Evolutionary conservation across 495 filamentous ascomycete genomes (phyloP).

Genomic region (Aspergillus steynii): DNA sequence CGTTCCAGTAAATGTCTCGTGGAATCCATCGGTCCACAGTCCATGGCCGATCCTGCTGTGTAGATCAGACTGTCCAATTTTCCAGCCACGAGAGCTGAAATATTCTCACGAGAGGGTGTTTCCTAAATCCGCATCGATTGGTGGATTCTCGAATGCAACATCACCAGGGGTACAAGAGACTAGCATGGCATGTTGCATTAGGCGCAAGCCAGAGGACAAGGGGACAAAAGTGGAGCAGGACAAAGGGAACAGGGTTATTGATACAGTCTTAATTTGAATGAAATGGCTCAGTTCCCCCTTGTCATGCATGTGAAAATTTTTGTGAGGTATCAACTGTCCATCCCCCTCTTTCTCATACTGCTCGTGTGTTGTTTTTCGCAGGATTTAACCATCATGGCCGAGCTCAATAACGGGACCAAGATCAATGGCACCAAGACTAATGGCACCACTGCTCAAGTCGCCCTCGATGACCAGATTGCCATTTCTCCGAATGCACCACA

Average conservation of each 20-base stretch:
- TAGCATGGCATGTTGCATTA: background rate
- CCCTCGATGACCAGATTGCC: background rate
- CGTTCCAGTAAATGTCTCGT: background rate
- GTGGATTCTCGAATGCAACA: background rate
- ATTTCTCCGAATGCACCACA: background rate
- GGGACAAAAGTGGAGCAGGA: background rate
- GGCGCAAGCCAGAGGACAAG: background rate
- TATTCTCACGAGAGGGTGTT: background rate
- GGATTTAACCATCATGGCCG: background rate
- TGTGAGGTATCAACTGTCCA: background rate
- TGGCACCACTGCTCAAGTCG: background rate
- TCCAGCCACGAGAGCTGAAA: background rate
- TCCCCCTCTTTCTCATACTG: background rate
- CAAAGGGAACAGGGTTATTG: background rate
- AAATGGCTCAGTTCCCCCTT: background rate
- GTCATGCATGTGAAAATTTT: background rate
- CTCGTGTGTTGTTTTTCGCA: background rate
- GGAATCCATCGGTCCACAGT: background rate
- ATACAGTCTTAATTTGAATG: background rate
- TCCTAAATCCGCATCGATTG: background rate
- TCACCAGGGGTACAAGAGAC: background rate
- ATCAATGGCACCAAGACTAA: background rate
- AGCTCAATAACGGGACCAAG: background rate
- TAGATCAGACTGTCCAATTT: background rate
- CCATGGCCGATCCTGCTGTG: background rate